Evolutionary conservation across 805 yeast species (phyloP).

Genomic region (Wickerhamomyces sydowiorum): DNA sequence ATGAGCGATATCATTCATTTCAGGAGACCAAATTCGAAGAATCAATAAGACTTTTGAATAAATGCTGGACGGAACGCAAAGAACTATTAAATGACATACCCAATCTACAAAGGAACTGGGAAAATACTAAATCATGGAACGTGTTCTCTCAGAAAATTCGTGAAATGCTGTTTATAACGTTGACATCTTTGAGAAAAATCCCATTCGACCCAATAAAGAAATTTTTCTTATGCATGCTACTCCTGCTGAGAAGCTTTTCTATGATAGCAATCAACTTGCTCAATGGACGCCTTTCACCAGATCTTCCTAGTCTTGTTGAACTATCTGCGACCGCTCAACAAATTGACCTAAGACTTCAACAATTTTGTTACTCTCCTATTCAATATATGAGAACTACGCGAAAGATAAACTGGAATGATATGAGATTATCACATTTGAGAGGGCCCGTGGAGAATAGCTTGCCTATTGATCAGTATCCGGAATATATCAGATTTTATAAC

Average conservation of each 20-base stretch:
- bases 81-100: not conserved
- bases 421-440: slow-evolving; percentile 7
- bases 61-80: not conserved
- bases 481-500: slow-evolving; percentile 77
- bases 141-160: not conserved
- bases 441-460: slow-evolving; percentile 15
- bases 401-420: slow-evolving; percentile 14
- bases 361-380: slow-evolving; percentile 70
- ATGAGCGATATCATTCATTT: slow-evolving; percentile 3
- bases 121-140: not conserved
- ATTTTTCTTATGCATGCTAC: slow-evolving; percentile 4
- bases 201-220: slow-evolving; percentile 11
- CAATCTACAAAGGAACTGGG: slow-evolving; percentile 11
- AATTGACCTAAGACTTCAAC: slow-evolving; percentile 70
- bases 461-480: slow-evolving; percentile 44
- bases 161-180: not conserved
- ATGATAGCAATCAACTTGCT: slow-evolving; percentile 17
- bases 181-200: not conserved
- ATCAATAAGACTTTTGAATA: slow-evolving; percentile 1
- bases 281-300: slow-evolving; percentile 22
- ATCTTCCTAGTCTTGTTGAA: slow-evolving; percentile 27
- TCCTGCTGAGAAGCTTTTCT: slow-evolving; percentile 11
- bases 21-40: slow-evolving; percentile 9
- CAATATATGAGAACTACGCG: slow-evolving; percentile 57
- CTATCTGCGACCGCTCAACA: slow-evolving; percentile 69